phyloP scores from a whole-genome alignment of 1,284 basidiomycete species.

The Lentinula novae-zelandiae region DNA sequence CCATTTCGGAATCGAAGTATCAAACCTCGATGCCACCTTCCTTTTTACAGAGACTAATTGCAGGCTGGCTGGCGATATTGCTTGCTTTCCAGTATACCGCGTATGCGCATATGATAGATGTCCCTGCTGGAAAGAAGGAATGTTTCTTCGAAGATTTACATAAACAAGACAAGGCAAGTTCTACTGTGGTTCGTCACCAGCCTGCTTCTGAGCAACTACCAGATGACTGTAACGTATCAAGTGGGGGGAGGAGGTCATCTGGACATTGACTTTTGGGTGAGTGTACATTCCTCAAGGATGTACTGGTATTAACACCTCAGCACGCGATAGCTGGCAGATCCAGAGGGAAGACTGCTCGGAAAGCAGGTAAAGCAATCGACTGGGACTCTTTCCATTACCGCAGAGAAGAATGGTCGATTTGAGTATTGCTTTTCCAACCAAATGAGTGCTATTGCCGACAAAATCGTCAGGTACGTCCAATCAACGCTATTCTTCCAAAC shows the following conservation, averaged over 20 bases:
- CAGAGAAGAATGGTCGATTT: slow-evolving; percentile 82
- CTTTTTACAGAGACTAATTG: slow-evolving; percentile 29
- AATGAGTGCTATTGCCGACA: slow-evolving; percentile 93
- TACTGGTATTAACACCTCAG: neutral
- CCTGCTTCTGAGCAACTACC: slow-evolving; percentile 8
- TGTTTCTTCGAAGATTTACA: slow-evolving; percentile 99
- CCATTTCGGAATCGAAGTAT: neutral
- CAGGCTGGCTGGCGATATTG: slow-evolving; percentile 39
- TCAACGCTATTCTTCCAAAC: neutral
- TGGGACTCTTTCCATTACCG: slow-evolving; percentile 86
- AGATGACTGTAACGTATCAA: slow-evolving; percentile 99
- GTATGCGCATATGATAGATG: slow-evolving; percentile 66
- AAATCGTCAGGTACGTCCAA: slow-evolving; percentile 78
- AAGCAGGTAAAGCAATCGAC: slow-evolving; percentile 87
- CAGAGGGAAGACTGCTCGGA: slow-evolving; percentile 62
- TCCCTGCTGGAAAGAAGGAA: slow-evolving; percentile 80
- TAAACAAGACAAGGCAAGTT: slow-evolving; percentile 82
- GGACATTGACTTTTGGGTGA: slow-evolving; percentile 95
- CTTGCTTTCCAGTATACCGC: slow-evolving; percentile 39
- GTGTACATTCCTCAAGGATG: slow-evolving; percentile 19
- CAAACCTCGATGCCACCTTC: slow-evolving; percentile 31
- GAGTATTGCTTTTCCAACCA: slow-evolving; percentile 99
- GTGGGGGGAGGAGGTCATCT: slow-evolving; percentile 95
- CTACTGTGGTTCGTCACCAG: neutral
- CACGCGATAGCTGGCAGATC: slow-evolving; percentile 70